phyloP scores from a whole-genome alignment of 2,329 filamentous ascomycete species.

The Colletotrichum gloeosporioides region DNA sequence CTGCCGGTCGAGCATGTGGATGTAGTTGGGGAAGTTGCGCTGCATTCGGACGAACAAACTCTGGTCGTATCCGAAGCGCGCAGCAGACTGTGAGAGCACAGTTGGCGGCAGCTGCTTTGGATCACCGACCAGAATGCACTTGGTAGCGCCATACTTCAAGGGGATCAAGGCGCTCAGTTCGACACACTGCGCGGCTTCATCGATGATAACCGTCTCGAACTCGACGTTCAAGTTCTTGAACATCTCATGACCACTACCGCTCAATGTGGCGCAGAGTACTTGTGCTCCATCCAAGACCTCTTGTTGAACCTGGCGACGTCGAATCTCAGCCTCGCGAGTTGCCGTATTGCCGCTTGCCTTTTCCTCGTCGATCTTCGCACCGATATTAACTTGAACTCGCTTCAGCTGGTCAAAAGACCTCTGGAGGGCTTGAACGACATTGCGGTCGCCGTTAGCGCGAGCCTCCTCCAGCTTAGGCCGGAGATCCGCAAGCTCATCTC shows the following conservation, averaged over 20 bases:
- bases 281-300: constrained; percentile 90
- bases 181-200: constrained; percentile 97
- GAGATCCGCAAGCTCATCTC: constrained; percentile 74
- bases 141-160: constrained; percentile 94
- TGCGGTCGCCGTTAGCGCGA: constrained; percentile 49
- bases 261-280: constrained; percentile 93
- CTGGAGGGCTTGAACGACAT: constrained; percentile 62
- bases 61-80: constrained; percentile 93
- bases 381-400: constrained; percentile 74
- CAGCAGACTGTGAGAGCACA: constrained; percentile 91
- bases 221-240: constrained; percentile 94
- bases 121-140: constrained; percentile 96
- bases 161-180: constrained; percentile 96
- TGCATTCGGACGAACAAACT: constrained; percentile 99
- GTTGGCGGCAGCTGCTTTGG: constrained; percentile 97
- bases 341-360: constrained; percentile 86
- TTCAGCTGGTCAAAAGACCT: constrained; percentile 81
- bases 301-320: constrained; percentile 83
- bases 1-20: constrained; percentile 95
- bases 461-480: constrained; percentile 74
- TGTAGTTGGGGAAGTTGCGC: constrained; percentile 82
- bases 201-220: constrained; percentile 98
- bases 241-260: constrained; percentile 96
- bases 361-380: constrained; percentile 83
- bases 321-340: constrained; percentile 84